These are phyloP conservation scores for Hanseniaspora vineae DNA, from an alignment of 805 yeast genomes.

Conservation along the genomic window DNA sequence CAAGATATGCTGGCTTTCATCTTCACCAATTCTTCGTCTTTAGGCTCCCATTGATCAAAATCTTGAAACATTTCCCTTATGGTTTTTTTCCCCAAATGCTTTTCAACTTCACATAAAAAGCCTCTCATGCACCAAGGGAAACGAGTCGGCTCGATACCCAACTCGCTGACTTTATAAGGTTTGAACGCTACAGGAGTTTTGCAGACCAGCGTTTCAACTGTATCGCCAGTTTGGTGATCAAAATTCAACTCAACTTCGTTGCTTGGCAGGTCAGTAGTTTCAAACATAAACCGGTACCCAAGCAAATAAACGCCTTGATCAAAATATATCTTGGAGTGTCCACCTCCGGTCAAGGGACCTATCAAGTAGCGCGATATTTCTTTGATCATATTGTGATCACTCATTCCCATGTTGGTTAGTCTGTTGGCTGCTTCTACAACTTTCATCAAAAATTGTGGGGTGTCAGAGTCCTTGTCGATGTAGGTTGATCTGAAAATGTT, in stretches of 20 bases:
- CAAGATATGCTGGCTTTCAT: conserved; percentile 69
- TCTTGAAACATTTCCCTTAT: conserved; percentile 49
- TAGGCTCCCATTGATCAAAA: conserved; percentile 83
- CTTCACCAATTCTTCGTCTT: conserved; percentile 67
- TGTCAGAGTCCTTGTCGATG: conserved; percentile 61
- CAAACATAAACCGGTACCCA: conserved; percentile 62
- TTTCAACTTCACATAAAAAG: conserved; percentile 50
- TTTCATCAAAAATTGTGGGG: conserved; percentile 68
- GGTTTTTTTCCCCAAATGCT: conserved; percentile 40
- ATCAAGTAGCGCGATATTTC: conserved; percentile 72
- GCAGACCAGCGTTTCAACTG: conserved; percentile 6
- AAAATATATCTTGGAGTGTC: conserved; percentile 82
- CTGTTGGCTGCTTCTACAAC: conserved; percentile 63
- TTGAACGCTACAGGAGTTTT: conserved; percentile 8
- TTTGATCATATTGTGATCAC: conserved; percentile 76
- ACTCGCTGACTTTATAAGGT: conserved; percentile 46
- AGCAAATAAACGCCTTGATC: conserved; percentile 74
- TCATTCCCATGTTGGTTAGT: conserved; percentile 60
- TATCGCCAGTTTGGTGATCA: not conserved
- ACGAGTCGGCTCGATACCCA: conserved; percentile 70
- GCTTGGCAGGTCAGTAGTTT: conserved; percentile 48
- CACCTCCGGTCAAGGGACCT: conserved; percentile 90
- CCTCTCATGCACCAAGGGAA: conserved; percentile 93
- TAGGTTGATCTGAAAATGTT: conserved; percentile 81
- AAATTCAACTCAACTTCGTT: conserved; percentile 1